Evolutionary conservation across 495 filamentous ascomycete species (phyloP), one percentile per base, ranked within the genome.

Genomic region (Penicillium odoratum): DNA sequence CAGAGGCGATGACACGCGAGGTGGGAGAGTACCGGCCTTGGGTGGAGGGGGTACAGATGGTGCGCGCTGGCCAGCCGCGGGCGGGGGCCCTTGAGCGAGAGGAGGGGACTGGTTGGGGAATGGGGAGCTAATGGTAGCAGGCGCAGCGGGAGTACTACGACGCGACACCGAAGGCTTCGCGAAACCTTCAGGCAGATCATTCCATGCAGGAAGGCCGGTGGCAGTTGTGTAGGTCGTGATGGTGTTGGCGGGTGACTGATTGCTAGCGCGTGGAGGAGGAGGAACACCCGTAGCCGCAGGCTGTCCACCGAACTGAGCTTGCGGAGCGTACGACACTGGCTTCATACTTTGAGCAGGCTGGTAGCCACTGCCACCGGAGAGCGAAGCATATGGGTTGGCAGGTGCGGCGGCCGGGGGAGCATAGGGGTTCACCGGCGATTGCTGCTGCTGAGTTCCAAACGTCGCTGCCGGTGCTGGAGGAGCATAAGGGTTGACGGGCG

Each of bases 131-230:
- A 90, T 81, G 13, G 86, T 70, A 18, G 74, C 69, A n/a, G 71
- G 69, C 26, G 74, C 74, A 40, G 81, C 84, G 30, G 92, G 92
- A 10, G 92, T 96, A 38, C 77, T 80, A 64, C 86, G 81, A 54
- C 92, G 83, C 10, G 86, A 81, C 28, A 88, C 83, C 15, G 38
- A n/a, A 42, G 87, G 77, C 68, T 93, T 95, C 30, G 84, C 81
- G 29, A 97, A 82, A 55, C 71, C 90, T 62, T 96, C 85, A 0
- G 94, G 94, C 55, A 93, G 85, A 73, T 99, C 94, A 62, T 99
- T 99, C 94, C 94, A 99, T 52, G 88, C 87, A 34, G 84, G 83
- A 43, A 85, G 83, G 56, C 88, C 85, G 56, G 83, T 84, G 58
- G 82, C 81, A 56, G 84, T 88, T 16, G 89, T 81, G 51, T 92